Evolutionary conservation across 148 eudicot genomes (phyloP).

Genomic region (Camellia sinensis): DNA sequence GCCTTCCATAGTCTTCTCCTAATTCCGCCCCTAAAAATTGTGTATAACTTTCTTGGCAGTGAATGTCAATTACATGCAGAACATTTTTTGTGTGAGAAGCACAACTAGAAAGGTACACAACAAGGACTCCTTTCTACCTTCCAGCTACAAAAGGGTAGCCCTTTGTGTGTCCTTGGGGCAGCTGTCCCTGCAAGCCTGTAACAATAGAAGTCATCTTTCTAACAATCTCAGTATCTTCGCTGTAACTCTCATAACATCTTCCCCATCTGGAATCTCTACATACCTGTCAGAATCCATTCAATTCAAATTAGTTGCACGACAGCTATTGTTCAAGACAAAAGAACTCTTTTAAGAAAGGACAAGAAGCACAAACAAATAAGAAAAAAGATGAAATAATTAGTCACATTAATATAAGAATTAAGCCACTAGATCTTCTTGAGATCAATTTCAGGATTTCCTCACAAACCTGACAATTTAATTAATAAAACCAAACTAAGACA

Average conservation of each 20-base stretch:
- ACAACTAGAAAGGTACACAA: background rate
- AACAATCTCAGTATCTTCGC: constrained; percentile 79
- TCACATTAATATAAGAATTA: background rate
- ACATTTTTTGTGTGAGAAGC: background rate
- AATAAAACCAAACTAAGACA: too few relatives aligned
- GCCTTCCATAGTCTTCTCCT: background rate
- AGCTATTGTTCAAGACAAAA: background rate
- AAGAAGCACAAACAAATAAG: background rate
- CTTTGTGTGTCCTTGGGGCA: constrained; percentile 56
- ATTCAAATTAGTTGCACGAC: background rate
- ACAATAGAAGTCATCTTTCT: constrained; percentile 78
- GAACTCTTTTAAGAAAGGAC: constrained; percentile 4
- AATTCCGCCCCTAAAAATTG: background rate
- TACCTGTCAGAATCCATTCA: constrained; percentile 42
- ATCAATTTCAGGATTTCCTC: too few relatives aligned
- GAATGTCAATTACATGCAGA: background rate
- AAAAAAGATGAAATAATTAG: background rate
- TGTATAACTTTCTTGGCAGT: background rate
- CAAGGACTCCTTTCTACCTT: constrained; percentile 42
- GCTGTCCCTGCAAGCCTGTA: constrained; percentile 75
- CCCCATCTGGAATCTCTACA: constrained; percentile 96
- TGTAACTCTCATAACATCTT: constrained; percentile 80
- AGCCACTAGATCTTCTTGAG: background rate
- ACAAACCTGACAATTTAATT: too few relatives aligned
- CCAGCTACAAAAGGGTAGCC: constrained; percentile 87